These are phyloP conservation scores for Aspergillus ochraceus DNA, from an alignment of 2,329 filamentous ascomycete species.

Conservation along the genomic window DNA sequence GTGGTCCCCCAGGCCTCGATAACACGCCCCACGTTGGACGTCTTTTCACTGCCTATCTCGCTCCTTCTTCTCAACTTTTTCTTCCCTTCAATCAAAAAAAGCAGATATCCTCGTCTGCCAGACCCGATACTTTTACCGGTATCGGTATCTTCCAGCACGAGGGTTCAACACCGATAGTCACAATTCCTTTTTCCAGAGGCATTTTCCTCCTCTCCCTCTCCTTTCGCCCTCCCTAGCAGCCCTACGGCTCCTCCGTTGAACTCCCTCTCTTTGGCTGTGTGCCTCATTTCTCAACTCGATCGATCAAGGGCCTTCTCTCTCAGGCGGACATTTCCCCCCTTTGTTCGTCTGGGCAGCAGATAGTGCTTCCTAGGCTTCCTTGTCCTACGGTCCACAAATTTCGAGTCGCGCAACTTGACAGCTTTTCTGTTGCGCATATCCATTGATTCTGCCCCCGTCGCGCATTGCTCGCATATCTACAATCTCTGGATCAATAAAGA, in stretches of 20 bases:
- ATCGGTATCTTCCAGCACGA: conserved; percentile 78
- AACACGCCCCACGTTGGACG: conserved; percentile 47
- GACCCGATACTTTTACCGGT: conserved; percentile 80
- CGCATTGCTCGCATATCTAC: conserved; percentile 17
- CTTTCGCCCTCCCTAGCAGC: conserved; percentile 80
- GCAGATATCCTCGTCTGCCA: conserved; percentile 73
- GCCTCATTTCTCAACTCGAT: conserved; percentile 61
- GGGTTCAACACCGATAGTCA: conserved; percentile 64
- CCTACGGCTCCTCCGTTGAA: conserved; percentile 54
- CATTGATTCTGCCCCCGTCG: conserved; percentile 9
- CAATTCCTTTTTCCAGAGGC: conserved; percentile 82
- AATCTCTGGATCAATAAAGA: conserved; percentile 51
- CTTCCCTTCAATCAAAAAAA: conserved; percentile 27
- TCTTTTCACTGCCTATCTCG: conserved; percentile 15
- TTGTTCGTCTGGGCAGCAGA: conserved; percentile 95
- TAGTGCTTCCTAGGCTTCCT: conserved; percentile 74
- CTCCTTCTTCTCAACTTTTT: conserved; percentile 16
- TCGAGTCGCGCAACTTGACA: conserved; percentile 10
- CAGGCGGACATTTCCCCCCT: conserved; percentile 77
- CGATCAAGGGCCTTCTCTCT: conserved; percentile 92
- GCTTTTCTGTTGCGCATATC: neutral
- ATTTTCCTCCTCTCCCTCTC: conserved; percentile 75
- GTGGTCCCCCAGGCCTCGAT: conserved; percentile 58
- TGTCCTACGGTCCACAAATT: conserved; percentile 25
- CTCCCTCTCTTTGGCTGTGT: conserved; percentile 68